These are phyloP conservation scores for Talaromyces marneffei DNA, from an alignment of 2,329 filamentous ascomycete genomes.

Conservation along the genomic window DNA sequence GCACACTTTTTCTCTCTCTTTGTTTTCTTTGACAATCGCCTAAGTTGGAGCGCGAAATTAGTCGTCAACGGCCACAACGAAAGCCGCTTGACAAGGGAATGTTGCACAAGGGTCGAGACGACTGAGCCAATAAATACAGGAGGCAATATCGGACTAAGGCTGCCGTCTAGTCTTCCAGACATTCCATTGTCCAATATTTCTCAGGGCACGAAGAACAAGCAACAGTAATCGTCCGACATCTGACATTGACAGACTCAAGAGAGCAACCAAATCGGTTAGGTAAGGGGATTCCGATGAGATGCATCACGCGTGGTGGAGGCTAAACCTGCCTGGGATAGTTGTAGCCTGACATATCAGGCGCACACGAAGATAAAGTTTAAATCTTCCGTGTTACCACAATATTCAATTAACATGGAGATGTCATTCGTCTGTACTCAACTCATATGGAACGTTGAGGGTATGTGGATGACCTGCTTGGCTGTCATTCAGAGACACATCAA, in stretches of 20 bases:
- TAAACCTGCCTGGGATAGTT: not conserved
- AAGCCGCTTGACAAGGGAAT: not conserved
- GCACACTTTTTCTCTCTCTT: not conserved
- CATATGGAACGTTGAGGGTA: not conserved
- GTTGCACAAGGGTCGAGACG: not conserved
- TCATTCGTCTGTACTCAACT: not conserved
- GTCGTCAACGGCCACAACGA: not conserved
- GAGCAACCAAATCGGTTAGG: not conserved
- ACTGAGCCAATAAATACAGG: not conserved
- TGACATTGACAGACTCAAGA: too few species aligned
- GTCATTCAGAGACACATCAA: too few species aligned
- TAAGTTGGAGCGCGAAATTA: not conserved
- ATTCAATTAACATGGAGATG: not conserved
- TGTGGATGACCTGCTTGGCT: not conserved
- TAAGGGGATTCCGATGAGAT: not conserved
- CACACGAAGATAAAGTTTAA: not conserved
- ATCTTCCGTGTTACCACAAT: not conserved
- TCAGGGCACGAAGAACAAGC: not conserved
- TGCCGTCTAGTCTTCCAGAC: not conserved
- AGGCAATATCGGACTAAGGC: not conserved
- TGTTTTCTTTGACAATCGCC: not conserved
- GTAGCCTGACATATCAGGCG: not conserved
- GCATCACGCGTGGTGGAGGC: conserved; percentile 9
- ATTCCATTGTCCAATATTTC: not conserved
- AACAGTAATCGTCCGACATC: not conserved